Base-by-base conservation (phyloP, 2,329 filamentous ascomycete species). In the Penicillium frequentans region DNA sequence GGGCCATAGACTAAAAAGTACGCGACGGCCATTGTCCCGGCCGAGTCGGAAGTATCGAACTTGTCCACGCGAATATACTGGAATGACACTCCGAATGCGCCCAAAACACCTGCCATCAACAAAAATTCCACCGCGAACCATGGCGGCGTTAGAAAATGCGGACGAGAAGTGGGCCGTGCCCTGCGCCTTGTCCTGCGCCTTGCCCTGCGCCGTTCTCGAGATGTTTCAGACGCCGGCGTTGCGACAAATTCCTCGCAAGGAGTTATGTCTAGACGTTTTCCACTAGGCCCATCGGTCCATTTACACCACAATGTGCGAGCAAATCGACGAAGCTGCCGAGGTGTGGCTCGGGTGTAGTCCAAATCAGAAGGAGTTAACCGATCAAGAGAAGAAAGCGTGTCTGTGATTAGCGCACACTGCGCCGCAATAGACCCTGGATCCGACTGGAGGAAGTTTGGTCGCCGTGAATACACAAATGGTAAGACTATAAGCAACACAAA, bases 401-500 rank as follows among this genome's bases (percentile, higher is more conserved):
- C 45, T 3, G 59, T 49, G 16, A 67, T 29, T 5, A 64, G 39
- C 0, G 50, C 52, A 29, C 60, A 67, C 43, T 67, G 64, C 9
- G 64, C 64, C 7, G 54, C 59, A 9, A 67, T 64, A 3, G 65
- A 60, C 2, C 64, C 58, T 3, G 64, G 65, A 23, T 67, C 65
- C 14, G 39, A 47, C 9, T 27, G 53, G 9, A 67, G 56, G 14
- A 67, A 59, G n/a, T 56, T 66, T 3, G 52, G 56, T 5, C 63
- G 60, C 1, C 33, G 55, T 3, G 45, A 58, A 19, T 66, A 67
- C 5, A 60, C 23, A 10, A 49, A 52, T 5, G 33, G 21, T 10
- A 67, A 9, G 3, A 23, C 21, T 2, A 51, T 8, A 5, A 61
- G 49, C 7, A 55, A 3, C 5, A 47, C 3, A 10, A 39, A 51